These are phyloP conservation scores for Angomonas ambiguus DNA, from an alignment of 208 protist species.

Conservation along the genomic window DNA sequence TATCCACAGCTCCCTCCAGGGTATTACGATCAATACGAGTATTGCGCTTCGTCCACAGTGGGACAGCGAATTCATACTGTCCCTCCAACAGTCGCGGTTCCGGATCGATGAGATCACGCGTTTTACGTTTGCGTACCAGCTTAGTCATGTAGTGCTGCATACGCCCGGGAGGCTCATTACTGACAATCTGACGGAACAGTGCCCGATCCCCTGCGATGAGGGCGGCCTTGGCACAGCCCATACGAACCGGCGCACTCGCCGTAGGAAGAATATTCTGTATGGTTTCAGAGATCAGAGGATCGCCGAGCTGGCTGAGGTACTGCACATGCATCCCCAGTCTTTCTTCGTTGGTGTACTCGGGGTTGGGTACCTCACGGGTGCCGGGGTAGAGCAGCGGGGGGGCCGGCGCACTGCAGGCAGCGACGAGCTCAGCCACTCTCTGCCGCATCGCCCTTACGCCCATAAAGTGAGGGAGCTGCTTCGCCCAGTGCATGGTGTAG, in stretches of 20 bases:
- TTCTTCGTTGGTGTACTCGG: constrained; percentile 79
- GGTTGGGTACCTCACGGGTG: constrained; percentile 87
- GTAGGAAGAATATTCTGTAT: constrained; percentile 51
- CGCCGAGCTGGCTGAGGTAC: constrained; percentile 77
- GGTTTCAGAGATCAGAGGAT: constrained; percentile 60
- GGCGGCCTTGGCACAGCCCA: constrained; percentile 90
- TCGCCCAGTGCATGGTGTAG: constrained; percentile 75
- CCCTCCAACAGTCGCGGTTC: constrained; percentile 81
- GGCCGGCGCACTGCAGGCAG: constrained; percentile 30
- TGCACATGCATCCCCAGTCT: constrained; percentile 89
- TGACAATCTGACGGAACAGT: constrained; percentile 81
- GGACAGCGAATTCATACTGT: constrained; percentile 86
- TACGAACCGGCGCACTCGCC: constrained; percentile 69
- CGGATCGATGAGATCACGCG: constrained; percentile 76
- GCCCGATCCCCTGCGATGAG: constrained; percentile 80
- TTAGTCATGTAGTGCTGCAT: constrained; percentile 89
- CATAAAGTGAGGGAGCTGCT: constrained; percentile 41
- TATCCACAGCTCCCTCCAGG: constrained; percentile 72
- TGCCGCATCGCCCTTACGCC: constrained; percentile 78
- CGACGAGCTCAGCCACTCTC: constrained; percentile 67
- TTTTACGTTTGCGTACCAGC: constrained; percentile 82
- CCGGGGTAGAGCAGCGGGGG: constrained; percentile 66
- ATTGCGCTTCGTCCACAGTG: constrained; percentile 85
- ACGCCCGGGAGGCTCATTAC: constrained; percentile 76
- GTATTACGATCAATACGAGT: constrained; percentile 87